Evolutionary conservation across 2,329 filamentous ascomycete species (phyloP), one percentile per base, ranked within the genome.

Genomic region (Trichocomaceae sp.): DNA sequence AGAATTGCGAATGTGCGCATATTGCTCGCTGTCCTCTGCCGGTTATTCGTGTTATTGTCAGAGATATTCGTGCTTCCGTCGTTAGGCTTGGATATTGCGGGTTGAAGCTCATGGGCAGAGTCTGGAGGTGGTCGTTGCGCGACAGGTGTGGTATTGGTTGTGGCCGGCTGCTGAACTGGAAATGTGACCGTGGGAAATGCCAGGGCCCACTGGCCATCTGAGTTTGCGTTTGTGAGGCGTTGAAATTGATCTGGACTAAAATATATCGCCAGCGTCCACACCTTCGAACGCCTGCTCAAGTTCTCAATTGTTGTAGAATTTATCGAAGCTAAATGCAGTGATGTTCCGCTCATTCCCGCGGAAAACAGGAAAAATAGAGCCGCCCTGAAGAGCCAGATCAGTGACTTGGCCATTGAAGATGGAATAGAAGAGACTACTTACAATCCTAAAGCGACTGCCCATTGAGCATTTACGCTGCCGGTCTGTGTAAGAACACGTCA

Each of bases 251-350:
- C 66, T 64, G 15, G 75, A 66, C 5, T 71, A 63, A 5, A 78
- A 22, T 84, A 79, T 5, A 96, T 81, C 1, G 92, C 91, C 31
- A 97, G 74, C 50, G 84, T 83, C 71, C 87, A 85, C 5, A 83
- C 81, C 57, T 81, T 83, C 17, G 73, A 78, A 58, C 77, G 80
- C 54, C 77, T 76, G 60, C 77, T 80, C 23, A 95, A 76, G 56
- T 85, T 82, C 67, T 99, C 93, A 56, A 99, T 85, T 17, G 90
- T 95, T 0, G 91, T 95, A 47, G 84, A 78, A 65, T 96, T 96
- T 52, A 79, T 74, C 47, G 86, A 71, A 39, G 86, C 80, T 63
- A 90, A 85, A 59, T 86, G 82, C 39, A 86, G 66, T 3, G 88
- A 88, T 47, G 85, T 91, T 39, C 79, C 65, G 2, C 85, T 79